Conservation (phyloP, 2,329 filamentous ascomycete genomes). For the Orbilia brochopaga region DNA sequence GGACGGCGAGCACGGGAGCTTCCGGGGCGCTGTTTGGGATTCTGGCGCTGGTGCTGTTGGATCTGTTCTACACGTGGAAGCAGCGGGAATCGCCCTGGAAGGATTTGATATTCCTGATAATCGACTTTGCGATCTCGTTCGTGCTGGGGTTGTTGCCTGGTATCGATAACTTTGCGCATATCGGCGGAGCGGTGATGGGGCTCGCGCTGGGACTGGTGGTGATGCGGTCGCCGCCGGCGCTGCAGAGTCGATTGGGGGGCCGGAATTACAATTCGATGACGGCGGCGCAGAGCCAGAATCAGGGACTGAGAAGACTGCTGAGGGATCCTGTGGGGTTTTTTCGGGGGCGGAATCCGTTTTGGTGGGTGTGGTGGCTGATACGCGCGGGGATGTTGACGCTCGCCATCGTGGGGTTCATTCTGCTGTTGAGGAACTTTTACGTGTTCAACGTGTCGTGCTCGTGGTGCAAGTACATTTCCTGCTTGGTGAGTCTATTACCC, state of each 20-base stretch:
- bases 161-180: constrained; percentile 95
- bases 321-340: constrained; percentile 79
- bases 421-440: constrained; percentile 92
- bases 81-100: constrained; percentile 76
- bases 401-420: constrained; percentile 83
- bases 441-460: constrained; percentile 73
- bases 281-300: constrained; percentile 58
- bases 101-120: constrained; percentile 82
- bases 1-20: constrained; percentile 69
- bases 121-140: constrained; percentile 88
- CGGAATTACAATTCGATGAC: constrained; percentile 74
- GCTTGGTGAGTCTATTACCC: constrained; percentile 71
- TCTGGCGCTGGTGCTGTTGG: constrained; percentile 83
- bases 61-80: constrained; percentile 90
- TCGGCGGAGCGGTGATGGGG: constrained; percentile 93
- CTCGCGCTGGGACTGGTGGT: constrained; percentile 84
- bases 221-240: constrained; percentile 81
- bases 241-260: constrained; percentile 75
- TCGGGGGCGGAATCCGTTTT: constrained; percentile 86
- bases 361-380: constrained; percentile 98
- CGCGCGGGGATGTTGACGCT: constrained; percentile 77
- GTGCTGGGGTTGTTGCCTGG: constrained; percentile 89
- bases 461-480: constrained; percentile 97
- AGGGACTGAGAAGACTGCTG: constrained; percentile 60
- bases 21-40: constrained; percentile 92